Conservation (phyloP, 1,284 basidiomycete genomes). For the Afroboletus lepidellus region DNA sequence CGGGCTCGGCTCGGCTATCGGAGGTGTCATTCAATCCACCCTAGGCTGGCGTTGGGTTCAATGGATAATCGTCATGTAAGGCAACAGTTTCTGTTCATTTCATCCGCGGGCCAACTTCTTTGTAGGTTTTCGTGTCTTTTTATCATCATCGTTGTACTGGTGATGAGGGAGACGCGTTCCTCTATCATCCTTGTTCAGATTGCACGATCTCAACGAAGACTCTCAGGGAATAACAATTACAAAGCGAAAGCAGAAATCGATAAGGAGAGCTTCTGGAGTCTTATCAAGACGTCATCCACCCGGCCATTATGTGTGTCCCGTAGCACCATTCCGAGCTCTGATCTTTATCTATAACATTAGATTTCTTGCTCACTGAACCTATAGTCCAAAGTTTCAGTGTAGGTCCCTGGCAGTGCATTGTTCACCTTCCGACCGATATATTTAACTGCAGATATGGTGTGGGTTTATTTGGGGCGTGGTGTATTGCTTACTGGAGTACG, state of each 20-base stretch:
- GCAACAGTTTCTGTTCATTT: not conserved
- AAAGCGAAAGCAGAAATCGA: slow-evolving; percentile 67
- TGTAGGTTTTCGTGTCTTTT: slow-evolving; percentile 46
- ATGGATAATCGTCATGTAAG: slow-evolving; percentile 57
- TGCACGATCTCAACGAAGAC: slow-evolving; percentile 58
- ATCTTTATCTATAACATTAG: slow-evolving; percentile 29
- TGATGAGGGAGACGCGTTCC: slow-evolving; percentile 65
- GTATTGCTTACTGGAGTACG: slow-evolving; percentile 66
- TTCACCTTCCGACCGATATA: not conserved
- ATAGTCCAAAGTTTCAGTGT: slow-evolving; percentile 75
- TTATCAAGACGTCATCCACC: slow-evolving; percentile 68
- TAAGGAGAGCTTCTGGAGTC: slow-evolving; percentile 47
- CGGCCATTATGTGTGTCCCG: slow-evolving; percentile 59
- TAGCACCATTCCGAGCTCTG: not conserved
- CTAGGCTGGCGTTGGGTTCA: slow-evolving; percentile 68
- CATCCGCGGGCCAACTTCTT: not conserved
- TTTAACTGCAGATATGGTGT: slow-evolving; percentile 58
- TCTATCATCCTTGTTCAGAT: slow-evolving; percentile 60
- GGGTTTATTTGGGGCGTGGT: slow-evolving; percentile 79
- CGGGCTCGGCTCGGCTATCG: slow-evolving; percentile 53
- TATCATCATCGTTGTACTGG: slow-evolving; percentile 43
- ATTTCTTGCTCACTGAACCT: slow-evolving; percentile 71
- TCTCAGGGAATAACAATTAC: slow-evolving; percentile 59
- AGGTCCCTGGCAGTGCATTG: slow-evolving; percentile 20
- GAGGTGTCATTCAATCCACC: slow-evolving; percentile 56